Base-by-base conservation (phyloP, 1,284 basidiomycete species). In the Pascua guehoae region DNA sequence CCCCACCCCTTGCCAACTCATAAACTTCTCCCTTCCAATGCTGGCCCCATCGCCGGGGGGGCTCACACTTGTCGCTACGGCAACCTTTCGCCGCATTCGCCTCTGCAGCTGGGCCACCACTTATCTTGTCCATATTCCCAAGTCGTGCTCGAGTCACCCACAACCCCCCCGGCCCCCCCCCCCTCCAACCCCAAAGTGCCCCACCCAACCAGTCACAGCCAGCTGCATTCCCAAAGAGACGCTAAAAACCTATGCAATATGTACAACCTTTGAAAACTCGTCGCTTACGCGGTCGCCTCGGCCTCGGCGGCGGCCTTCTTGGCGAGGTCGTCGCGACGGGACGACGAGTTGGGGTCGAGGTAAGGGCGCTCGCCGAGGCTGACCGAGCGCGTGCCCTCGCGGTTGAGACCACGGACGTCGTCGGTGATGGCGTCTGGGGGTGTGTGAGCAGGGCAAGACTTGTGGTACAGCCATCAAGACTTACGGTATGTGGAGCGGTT, bases 341-440 rank as follows among this genome's bases (percentile, higher is more conserved):
- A 51, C 8, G 47, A 48, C 2, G 67, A 68, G 12, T 65, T 59
- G 8, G 70, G 69, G 54, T 73, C 71, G 12, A 83, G 81, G 76
- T 79, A 86, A 0, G 86, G 86, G 55, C 75, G 78, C 74, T 88
- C 86, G 24, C 86, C 86, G 32, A 87, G 67, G 55, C 81, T 81
- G 50, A 86, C 84, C 7, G 84, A 82, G 15, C 86, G 79, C 62
- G 85, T 81, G 8, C 86, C 86, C 45, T 79, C 71, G 5, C 86
- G 80, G 10, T 71, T 60, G n/a, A 60, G 60, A 18, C 49, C 57
- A 18, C 71, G 73, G 62, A 84, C 82, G 64, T 86, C 85, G 41
- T 68, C 68, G 0, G 71, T 84, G 12, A 69, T 71, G 17, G 65
- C 56, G 80, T 24, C 45, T 32, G 24, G 4, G 24, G 24, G 24